Percentiles rank a stretch among this genome's conserved stretches.
phyloP scores from a whole-genome alignment of 129 eudicot species.

The Pittosporum tobira region DNA sequence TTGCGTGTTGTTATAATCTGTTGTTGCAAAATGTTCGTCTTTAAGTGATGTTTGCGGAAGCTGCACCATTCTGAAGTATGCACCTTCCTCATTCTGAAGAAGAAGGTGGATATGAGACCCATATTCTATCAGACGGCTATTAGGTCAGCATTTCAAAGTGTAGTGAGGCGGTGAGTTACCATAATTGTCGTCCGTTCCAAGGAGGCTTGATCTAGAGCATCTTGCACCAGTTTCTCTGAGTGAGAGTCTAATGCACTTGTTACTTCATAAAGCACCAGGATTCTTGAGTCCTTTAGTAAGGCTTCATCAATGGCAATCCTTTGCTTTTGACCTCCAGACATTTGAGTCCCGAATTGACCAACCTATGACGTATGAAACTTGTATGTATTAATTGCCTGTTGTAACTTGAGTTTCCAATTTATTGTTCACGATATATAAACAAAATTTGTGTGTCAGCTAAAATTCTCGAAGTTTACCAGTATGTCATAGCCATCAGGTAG shows the following conservation, averaged over 20 bases:
- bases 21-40: background rate
- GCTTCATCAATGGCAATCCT: conserved; percentile 4
- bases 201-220: conserved; percentile 7
- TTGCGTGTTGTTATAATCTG: background rate
- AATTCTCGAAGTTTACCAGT: background rate
- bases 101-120: conserved; percentile 5
- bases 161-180: conserved; percentile 13
- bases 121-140: conserved; percentile 1
- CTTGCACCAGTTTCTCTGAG: conserved; percentile 6
- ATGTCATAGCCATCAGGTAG: conserved; percentile 8
- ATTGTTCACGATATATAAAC: background rate
- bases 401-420: background rate
- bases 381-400: background rate
- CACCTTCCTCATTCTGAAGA: conserved; percentile 6
- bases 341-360: conserved; percentile 5
- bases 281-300: conserved; percentile 1
- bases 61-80: conserved; percentile 10
- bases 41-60: background rate
- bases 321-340: conserved; percentile 9
- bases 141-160: background rate
- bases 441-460: background rate
- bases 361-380: background rate
- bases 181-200: conserved; percentile 4
- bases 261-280: conserved; percentile 7
- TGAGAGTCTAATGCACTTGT: conserved; percentile 6